Evolutionary conservation across 2,329 filamentous ascomycete genomes (phyloP).

Genomic region (Aspergillus sp.): DNA sequence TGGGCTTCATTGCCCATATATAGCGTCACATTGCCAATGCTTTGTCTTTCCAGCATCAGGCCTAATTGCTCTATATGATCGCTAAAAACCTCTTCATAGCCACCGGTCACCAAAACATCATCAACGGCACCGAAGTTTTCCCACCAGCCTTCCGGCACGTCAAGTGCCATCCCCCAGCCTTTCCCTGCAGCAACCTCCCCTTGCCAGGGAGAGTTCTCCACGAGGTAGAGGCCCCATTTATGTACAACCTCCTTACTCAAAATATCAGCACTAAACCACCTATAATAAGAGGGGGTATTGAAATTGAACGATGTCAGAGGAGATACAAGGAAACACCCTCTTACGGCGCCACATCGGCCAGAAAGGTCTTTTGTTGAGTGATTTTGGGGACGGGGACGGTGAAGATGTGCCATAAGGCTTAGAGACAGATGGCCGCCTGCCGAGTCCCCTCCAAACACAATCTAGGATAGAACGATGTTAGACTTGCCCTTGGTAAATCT

Average conservation of each 20-base stretch:
- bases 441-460: slow-evolving; percentile 22
- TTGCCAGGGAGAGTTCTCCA: slow-evolving; percentile 17
- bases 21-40: slow-evolving; percentile 3
- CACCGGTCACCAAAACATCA: slow-evolving; percentile 15
- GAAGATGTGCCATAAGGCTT: slow-evolving; percentile 9
- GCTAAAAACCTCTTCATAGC: slow-evolving; percentile 20
- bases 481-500: background rate
- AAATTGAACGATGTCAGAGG: slow-evolving; percentile 16
- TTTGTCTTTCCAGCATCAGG: slow-evolving; percentile 3
- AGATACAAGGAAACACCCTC: slow-evolving; percentile 18
- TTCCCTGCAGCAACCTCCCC: slow-evolving; percentile 15
- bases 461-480: slow-evolving; percentile 7
- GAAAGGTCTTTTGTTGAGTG: too few relatives aligned
- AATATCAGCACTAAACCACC: slow-evolving; percentile 14
- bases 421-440: slow-evolving; percentile 22
- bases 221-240: slow-evolving; percentile 14
- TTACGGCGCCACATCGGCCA: too few relatives aligned
- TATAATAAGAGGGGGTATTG: slow-evolving; percentile 10
- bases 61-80: slow-evolving; percentile 18
- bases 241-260: slow-evolving; percentile 6
- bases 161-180: slow-evolving; percentile 24
- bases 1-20: slow-evolving; percentile 20
- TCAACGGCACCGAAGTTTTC: slow-evolving; percentile 10
- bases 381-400: too few relatives aligned
- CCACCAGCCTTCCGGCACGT: slow-evolving; percentile 22